phyloP scores from a whole-genome alignment of 192 early-diverging fungal species.

The Oehlia diaphana region DNA sequence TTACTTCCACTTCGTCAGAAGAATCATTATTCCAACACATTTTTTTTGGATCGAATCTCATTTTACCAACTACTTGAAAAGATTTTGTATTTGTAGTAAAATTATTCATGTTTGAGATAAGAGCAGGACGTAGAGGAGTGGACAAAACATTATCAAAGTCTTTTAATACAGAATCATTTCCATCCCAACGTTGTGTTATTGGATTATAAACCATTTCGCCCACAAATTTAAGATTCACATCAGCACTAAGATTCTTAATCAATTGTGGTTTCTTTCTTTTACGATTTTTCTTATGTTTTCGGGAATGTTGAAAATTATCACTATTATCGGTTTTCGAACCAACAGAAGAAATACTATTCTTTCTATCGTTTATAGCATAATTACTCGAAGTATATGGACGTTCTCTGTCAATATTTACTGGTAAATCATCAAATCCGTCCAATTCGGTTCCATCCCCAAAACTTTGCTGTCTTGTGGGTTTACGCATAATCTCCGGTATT shows the following conservation, averaged over 20 bases:
- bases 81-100: slow-evolving; percentile 1
- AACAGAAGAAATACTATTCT: neutral
- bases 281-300: neutral
- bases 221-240: neutral
- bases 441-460: slow-evolving; percentile 15
- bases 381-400: neutral
- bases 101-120: slow-evolving; percentile 1
- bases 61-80: slow-evolving; percentile 15
- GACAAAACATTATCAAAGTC: slow-evolving; percentile 1
- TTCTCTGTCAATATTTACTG: neutral
- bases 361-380: neutral
- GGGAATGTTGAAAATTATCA: neutral
- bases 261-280: slow-evolving; percentile 10
- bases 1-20: slow-evolving; percentile 6
- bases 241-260: slow-evolving; percentile 14
- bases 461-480: neutral
- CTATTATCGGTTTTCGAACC: neutral
- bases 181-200: slow-evolving; percentile 16
- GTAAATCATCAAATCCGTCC: slow-evolving; percentile 2
- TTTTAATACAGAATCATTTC: slow-evolving; percentile 23
- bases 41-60: slow-evolving; percentile 24
- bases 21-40: slow-evolving; percentile 2
- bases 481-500: slow-evolving; percentile 1
- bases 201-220: slow-evolving; percentile 31
- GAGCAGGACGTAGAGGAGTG: neutral